These are phyloP conservation scores for Avena atlantica DNA, from an alignment of 176 grass and related monocot genomes.

Conservation along the genomic window DNA sequence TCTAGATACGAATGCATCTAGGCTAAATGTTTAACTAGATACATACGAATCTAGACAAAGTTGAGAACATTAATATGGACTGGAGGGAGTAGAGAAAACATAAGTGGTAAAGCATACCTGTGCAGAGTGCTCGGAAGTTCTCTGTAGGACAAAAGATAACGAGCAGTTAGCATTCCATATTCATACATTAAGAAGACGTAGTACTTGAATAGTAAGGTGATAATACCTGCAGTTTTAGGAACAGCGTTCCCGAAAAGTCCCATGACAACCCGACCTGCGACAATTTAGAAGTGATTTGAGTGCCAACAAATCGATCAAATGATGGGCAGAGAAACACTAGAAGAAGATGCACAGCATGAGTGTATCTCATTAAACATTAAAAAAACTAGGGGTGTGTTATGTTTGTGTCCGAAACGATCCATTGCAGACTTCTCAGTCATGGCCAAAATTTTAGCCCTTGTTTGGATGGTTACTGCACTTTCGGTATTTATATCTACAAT, in stretches of 20 bases:
- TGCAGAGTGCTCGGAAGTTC: slow-evolving; percentile 97
- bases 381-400: not conserved
- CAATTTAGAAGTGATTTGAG: slow-evolving; percentile 38
- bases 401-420: not conserved
- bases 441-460: not conserved
- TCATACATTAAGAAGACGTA: not conserved
- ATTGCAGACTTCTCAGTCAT: not conserved
- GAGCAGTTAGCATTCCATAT: not conserved
- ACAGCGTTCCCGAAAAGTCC: slow-evolving; percentile 95
- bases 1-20: too few species aligned
- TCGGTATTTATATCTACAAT: not conserved
- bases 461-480: not conserved
- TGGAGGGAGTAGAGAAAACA: not conserved
- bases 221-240: slow-evolving; percentile 92
- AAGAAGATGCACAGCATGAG: not conserved
- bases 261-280: slow-evolving; percentile 90
- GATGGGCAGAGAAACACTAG: not conserved
- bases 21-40: too few species aligned
- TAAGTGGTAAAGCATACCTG: slow-evolving; percentile 55
- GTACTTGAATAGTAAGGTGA: not conserved
- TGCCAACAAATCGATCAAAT: not conserved
- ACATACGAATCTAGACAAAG: too few species aligned
- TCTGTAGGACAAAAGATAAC: slow-evolving; percentile 53
- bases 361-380: slow-evolving; percentile 8
- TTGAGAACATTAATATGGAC: too few species aligned